These are phyloP conservation scores for Elymus sibiricus DNA, from an alignment of 176 grass and related monocot species.

Conservation along the genomic window DNA sequence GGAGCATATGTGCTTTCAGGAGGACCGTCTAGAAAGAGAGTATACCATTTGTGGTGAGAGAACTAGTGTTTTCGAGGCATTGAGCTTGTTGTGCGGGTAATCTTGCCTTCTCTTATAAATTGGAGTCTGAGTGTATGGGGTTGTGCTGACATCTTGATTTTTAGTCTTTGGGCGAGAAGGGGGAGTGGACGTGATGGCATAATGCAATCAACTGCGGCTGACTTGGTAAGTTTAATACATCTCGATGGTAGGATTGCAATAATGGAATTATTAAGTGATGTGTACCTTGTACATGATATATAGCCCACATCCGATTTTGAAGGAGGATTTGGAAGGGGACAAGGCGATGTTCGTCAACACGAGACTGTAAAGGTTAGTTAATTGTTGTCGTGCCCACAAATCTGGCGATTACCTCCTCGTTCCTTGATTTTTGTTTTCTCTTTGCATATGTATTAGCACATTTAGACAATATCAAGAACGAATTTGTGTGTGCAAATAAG, in stretches of 20 bases:
- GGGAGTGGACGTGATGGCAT: not conserved
- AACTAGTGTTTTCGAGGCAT: not conserved
- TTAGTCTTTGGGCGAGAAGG: not conserved
- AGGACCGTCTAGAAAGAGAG: not conserved
- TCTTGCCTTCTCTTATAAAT: not conserved
- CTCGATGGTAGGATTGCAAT: not conserved
- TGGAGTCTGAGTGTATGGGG: not conserved
- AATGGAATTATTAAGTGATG: not conserved
- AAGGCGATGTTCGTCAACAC: not conserved
- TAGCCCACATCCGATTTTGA: not conserved
- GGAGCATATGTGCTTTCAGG: no score
- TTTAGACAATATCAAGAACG: no score
- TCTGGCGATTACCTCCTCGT: no score
- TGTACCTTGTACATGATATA: not conserved
- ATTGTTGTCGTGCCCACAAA: no score
- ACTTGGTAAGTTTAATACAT: not conserved
- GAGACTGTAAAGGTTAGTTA: not conserved
- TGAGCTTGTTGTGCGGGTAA: not conserved
- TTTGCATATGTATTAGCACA: no score
- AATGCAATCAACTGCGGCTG: not conserved
- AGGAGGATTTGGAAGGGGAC: not conserved
- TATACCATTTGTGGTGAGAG: no score
- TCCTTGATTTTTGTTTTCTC: no score
- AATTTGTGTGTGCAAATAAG: no score
- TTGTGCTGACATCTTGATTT: not conserved